Evolutionary conservation across 495 filamentous ascomycete species (phyloP).

Genomic region (Xylaria longipes): DNA sequence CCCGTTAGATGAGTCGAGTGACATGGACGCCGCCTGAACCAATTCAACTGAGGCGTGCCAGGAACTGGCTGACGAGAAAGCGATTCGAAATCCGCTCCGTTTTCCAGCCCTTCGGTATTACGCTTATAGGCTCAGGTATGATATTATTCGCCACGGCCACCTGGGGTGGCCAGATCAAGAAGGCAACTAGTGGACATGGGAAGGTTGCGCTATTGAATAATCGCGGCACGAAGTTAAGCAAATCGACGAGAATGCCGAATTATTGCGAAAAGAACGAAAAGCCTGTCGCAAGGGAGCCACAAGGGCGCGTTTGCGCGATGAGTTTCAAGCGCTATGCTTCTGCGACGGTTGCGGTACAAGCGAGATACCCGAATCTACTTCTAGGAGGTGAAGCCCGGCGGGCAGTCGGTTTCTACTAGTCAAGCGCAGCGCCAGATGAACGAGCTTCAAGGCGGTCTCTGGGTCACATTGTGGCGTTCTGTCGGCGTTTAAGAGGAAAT

Average conservation of each 20-base stretch:
- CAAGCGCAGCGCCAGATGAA: background rate
- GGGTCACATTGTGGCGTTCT: background rate
- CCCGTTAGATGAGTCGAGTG: background rate
- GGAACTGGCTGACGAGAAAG: background rate
- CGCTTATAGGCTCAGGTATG: background rate
- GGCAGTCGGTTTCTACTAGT: background rate
- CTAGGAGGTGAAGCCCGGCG: background rate
- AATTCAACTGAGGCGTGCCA: background rate
- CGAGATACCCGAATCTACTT: background rate
- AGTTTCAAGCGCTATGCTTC: background rate
- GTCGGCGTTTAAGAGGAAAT: background rate
- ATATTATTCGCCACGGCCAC: background rate
- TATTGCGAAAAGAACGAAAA: background rate
- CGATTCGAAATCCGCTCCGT: constrained; percentile 2
- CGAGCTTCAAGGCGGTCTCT: background rate
- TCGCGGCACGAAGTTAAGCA: background rate
- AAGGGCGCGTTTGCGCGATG: background rate
- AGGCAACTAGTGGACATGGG: background rate
- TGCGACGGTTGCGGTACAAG: background rate
- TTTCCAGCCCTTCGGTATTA: background rate
- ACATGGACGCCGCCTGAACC: background rate
- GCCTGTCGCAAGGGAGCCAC: background rate
- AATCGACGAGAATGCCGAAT: background rate
- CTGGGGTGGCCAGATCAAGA: background rate
- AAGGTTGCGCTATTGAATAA: background rate